Conservation (phyloP, 2,329 filamentous ascomycete species). For the Hortaea werneckii region DNA sequence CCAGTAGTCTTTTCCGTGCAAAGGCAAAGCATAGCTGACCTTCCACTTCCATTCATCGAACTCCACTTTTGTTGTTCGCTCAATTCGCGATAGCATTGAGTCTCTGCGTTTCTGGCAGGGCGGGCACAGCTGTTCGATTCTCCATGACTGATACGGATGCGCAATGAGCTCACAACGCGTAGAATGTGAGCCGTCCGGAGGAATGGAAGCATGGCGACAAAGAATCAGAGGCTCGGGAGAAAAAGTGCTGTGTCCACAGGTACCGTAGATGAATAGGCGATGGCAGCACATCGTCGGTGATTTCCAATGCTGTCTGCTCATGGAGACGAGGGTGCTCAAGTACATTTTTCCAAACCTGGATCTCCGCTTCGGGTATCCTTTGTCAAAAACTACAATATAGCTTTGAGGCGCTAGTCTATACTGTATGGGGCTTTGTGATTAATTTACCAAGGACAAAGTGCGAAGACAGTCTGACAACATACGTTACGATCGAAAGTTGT, state of each 20-base stretch:
- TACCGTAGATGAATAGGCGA: constrained; percentile 31
- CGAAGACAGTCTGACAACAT: too few relatives aligned
- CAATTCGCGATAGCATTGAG: constrained; percentile 17
- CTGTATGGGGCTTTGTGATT: too few relatives aligned
- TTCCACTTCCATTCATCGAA: constrained; percentile 34
- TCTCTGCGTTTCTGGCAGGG: constrained; percentile 22
- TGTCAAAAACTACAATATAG: background rate
- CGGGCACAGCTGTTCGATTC: constrained; percentile 25
- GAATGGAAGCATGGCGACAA: constrained; percentile 24
- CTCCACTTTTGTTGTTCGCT: constrained; percentile 19
- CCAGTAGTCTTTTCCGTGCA: constrained; percentile 21
- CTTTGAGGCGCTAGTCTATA: too few relatives aligned
- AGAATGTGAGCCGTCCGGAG: constrained; percentile 5
- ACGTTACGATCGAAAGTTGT: too few relatives aligned
- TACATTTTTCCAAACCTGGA: background rate
- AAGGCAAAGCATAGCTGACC: constrained; percentile 28
- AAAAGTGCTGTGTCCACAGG: constrained; percentile 32
- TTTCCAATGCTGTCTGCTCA: background rate
- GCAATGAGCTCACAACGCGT: constrained; percentile 17
- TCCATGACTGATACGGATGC: constrained; percentile 28
- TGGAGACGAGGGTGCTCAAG: background rate
- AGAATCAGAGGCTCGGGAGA: constrained; percentile 24
- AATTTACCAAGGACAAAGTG: too few relatives aligned
- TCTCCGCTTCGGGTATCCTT: background rate
- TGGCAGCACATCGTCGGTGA: constrained; percentile 32